These are phyloP conservation scores for Psilocybe cyanescens DNA, from an alignment of 768 basidiomycete genomes.

Conservation along the genomic window DNA sequence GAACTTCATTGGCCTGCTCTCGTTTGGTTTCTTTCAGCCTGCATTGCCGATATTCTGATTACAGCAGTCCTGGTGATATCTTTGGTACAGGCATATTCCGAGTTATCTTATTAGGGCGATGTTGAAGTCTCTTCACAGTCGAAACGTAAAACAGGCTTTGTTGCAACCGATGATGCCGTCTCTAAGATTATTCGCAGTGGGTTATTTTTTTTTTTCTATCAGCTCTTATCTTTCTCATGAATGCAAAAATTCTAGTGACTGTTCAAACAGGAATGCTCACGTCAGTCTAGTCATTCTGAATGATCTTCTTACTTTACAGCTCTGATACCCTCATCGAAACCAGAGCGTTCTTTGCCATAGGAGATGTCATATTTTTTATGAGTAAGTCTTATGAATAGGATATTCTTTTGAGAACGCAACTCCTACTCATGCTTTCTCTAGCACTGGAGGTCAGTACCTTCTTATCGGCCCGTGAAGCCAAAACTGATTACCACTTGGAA, in stretches of 20 bases:
- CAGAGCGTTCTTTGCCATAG: slow-evolving; percentile 43
- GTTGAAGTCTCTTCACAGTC: slow-evolving; percentile 24
- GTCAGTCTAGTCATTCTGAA: slow-evolving; percentile 31
- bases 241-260: slow-evolving; percentile 30
- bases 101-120: neutral
- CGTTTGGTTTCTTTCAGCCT: slow-evolving; percentile 47
- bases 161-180: slow-evolving; percentile 45
- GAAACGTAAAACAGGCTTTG: slow-evolving; percentile 43
- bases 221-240: slow-evolving; percentile 6
- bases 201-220: slow-evolving; percentile 6
- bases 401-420: neutral
- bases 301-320: neutral
- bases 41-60: slow-evolving; percentile 44
- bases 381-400: slow-evolving; percentile 28
- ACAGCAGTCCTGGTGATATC: slow-evolving; percentile 40
- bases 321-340: neutral
- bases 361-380: slow-evolving; percentile 50
- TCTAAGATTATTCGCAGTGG: slow-evolving; percentile 37
- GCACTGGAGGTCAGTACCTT: slow-evolving; percentile 35
- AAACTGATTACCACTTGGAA: neutral
- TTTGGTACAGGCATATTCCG: slow-evolving; percentile 28
- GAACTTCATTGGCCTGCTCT: slow-evolving; percentile 48
- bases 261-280: slow-evolving; percentile 49
- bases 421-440: slow-evolving; percentile 7
- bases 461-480: neutral